Evolutionary conservation across 768 basidiomycete genomes (phyloP), one percentile per base, ranked within the genome.

Genomic region (Suillus tomentosus): DNA sequence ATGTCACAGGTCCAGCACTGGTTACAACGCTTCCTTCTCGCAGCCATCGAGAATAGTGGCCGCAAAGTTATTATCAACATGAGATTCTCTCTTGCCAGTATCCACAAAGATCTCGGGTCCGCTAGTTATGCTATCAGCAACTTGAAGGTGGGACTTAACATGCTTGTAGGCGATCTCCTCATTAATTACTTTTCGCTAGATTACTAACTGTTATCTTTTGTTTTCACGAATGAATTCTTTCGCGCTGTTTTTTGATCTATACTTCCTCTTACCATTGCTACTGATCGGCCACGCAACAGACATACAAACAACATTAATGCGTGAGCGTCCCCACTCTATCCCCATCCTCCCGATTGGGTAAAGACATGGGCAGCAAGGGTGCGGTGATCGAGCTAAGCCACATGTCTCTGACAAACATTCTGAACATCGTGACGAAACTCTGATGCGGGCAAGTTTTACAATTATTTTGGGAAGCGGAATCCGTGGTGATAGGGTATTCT

Each of bases 271-370:
- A 13, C 53, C 11, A 34, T 27, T 42, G 39, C 9, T 9, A 5
- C 24, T 27, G 39, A 17, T 40, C 10, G 5, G 15, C 39, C 24
- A 31, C 3, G 24, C 39, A 15, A 24, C 17, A 60, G 45, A 47
- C 66, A 27, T 65, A 67, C 61, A 67, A 65, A 37, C 69, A 70
- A 62, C 31, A 31, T 31, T 31, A 31, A 64, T 64, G 9, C 27
- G 57, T 11, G 62, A 67, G 27, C 62, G 64, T 11, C 66, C 66
- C 14, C 66, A 70, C n/a, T 22, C 67, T n/a, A 50, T 42, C 14
- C 42, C 40, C 6, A 95, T 94, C 72, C 92, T 96, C 94, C 95
- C 7, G 94, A 94, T 6, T 96, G 95, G 71, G 95, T 97, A 67
- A 97, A 96, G 80, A 75, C 15, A 76, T 79, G 77, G 79, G 79